Evolutionary conservation across 2,329 filamentous ascomycete genomes (phyloP).

Genomic region (Pseudofabraea citricarpa): DNA sequence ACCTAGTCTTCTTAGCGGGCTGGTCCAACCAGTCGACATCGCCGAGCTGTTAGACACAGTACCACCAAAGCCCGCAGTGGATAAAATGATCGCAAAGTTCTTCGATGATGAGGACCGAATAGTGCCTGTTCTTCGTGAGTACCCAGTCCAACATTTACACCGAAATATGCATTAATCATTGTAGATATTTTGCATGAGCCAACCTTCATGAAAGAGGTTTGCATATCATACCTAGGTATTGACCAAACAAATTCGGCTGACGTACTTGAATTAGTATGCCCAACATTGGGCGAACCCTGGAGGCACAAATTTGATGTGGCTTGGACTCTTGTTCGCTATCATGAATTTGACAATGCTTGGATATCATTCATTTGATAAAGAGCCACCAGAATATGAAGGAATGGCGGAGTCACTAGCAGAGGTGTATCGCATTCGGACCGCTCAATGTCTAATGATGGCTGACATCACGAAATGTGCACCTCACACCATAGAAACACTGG

Average conservation of each 20-base stretch:
- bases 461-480: slow-evolving; percentile 71
- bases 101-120: slow-evolving; percentile 72
- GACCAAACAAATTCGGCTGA: not conserved
- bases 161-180: slow-evolving; percentile 5
- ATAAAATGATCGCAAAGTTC: slow-evolving; percentile 80
- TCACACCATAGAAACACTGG: slow-evolving; percentile 69
- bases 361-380: slow-evolving; percentile 68
- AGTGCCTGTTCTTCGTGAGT: slow-evolving; percentile 36
- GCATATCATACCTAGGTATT: not conserved
- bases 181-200: slow-evolving; percentile 73
- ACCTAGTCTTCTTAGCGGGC: slow-evolving; percentile 71
- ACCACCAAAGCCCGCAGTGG: slow-evolving; percentile 71
- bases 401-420: slow-evolving; percentile 49
- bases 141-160: slow-evolving; percentile 10
- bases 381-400: slow-evolving; percentile 68
- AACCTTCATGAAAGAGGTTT: slow-evolving; percentile 70
- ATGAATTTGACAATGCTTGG: slow-evolving; percentile 71
- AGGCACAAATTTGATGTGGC: slow-evolving; percentile 69
- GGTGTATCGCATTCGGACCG: slow-evolving; percentile 64
- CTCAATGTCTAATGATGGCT: slow-evolving; percentile 70
- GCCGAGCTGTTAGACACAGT: slow-evolving; percentile 75
- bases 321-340: slow-evolving; percentile 72
- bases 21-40: slow-evolving; percentile 61
- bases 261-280: not conserved
- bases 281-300: slow-evolving; percentile 62